These are phyloP conservation scores for Mollisiaceae sp. DNA, from an alignment of 2,329 filamentous ascomycete species.

Conservation along the genomic window DNA sequence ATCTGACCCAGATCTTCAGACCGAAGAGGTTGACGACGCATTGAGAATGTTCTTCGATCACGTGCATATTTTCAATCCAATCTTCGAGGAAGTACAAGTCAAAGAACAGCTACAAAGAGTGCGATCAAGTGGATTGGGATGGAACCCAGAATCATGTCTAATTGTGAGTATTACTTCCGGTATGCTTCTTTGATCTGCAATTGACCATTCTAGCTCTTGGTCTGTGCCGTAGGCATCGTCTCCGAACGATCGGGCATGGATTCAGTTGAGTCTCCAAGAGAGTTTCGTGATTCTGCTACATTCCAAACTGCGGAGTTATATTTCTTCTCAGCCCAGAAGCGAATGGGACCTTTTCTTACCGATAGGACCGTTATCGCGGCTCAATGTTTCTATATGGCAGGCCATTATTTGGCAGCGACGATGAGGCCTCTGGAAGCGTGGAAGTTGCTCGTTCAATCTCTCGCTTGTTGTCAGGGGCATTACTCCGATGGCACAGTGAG, in stretches of 20 bases:
- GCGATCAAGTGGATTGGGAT: constrained; percentile 1
- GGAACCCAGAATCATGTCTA: constrained; percentile 8
- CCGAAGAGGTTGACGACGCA: constrained; percentile 1
- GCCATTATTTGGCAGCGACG: neutral
- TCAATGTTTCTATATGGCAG: constrained; percentile 8
- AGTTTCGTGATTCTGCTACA: neutral
- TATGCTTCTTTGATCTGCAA: neutral
- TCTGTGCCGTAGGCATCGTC: neutral
- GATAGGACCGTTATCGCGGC: constrained; percentile 3
- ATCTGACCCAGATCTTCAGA: constrained; percentile 1
- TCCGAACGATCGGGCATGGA: neutral
- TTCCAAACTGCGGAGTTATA: neutral
- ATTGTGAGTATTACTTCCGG: neutral
- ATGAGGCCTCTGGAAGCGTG: constrained; percentile 3
- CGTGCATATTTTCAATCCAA: constrained; percentile 13
- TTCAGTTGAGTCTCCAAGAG: neutral
- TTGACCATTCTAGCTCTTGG: constrained; percentile 1
- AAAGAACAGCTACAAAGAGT: neutral
- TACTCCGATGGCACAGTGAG: neutral
- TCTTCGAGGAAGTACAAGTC: constrained; percentile 2
- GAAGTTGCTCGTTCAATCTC: constrained; percentile 1
- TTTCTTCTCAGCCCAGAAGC: constrained; percentile 8
- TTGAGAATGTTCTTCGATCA: neutral
- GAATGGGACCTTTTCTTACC: neutral
- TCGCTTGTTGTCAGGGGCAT: constrained; percentile 3